phyloP scores from a whole-genome alignment of 192 early-diverging fungal species.

The Chytriomyces confervae region DNA sequence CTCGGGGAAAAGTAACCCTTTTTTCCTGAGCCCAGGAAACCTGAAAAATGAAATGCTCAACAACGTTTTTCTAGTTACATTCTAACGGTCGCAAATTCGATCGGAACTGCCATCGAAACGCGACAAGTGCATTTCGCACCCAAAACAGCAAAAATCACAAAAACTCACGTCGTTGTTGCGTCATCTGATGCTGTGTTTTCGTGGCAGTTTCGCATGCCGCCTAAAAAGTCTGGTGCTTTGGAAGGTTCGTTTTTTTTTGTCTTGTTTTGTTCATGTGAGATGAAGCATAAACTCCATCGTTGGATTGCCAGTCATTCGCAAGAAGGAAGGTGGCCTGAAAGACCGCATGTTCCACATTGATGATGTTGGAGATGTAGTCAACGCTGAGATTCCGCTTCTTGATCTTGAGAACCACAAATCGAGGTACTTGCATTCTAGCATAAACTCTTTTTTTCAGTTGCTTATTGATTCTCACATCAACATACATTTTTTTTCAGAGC shows the following conservation, averaged over 20 bases:
- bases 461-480: not conserved
- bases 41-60: not conserved
- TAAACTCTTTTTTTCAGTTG: not conserved
- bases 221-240: conserved; percentile 42
- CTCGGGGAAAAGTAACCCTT: conserved; percentile 30
- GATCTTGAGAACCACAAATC: conserved; percentile 12
- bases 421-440: not conserved
- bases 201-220: conserved; percentile 55
- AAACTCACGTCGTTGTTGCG: conserved; percentile 50
- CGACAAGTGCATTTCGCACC: conserved; percentile 62
- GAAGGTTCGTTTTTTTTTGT: too few relatives aligned
- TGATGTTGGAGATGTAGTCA: conserved; percentile 38
- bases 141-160: conserved; percentile 50
- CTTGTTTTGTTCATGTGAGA: too few relatives aligned
- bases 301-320: too few relatives aligned
- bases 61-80: conserved; percentile 39
- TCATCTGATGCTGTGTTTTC: conserved; percentile 51
- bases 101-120: conserved; percentile 60
- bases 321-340: conserved; percentile 45
- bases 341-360: conserved; percentile 63
- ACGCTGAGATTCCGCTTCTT: conserved; percentile 33
- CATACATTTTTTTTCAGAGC: conserved; percentile 18
- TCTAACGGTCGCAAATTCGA: conserved; percentile 60
- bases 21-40: not conserved
- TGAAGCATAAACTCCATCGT: too few relatives aligned